Percentiles rank a stretch among this genome's conserved stretches.
Conservation (phyloP, 2,329 filamentous ascomycete species). For the Rosellinia necatrix region DNA sequence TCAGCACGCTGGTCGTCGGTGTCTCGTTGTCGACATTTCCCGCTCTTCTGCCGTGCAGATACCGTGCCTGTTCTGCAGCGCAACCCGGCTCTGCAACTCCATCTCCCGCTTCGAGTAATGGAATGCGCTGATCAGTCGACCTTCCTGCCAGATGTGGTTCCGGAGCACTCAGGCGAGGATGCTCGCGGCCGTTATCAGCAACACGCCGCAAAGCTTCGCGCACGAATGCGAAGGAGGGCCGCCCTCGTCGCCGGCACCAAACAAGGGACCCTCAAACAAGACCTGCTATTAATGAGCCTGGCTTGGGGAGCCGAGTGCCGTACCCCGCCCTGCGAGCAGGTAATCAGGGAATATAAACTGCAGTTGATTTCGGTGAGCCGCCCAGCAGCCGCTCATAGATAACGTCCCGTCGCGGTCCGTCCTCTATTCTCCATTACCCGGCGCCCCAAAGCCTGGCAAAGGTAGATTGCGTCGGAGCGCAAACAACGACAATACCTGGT, state of each 20-base stretch:
- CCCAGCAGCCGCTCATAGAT: neutral
- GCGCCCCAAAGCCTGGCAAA: slow-evolving; percentile 7
- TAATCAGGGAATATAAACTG: neutral
- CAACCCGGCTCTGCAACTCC: slow-evolving; percentile 9
- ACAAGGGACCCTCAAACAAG: no score
- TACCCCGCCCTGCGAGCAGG: neutral
- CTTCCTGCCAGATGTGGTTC: slow-evolving; percentile 4
- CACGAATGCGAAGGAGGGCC: neutral
- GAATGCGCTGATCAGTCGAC: slow-evolving; percentile 10
- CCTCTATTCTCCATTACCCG: slow-evolving; percentile 13
- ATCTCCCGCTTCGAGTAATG: slow-evolving; percentile 11
- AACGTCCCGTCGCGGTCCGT: slow-evolving; percentile 11
- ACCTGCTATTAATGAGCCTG: neutral
- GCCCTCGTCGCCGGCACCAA: neutral
- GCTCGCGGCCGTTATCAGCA: slow-evolving; percentile 23
- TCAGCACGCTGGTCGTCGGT: no score
- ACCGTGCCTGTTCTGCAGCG: slow-evolving; percentile 9
- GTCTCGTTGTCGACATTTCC: no score
- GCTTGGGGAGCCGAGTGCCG: neutral
- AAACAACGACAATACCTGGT: slow-evolving; percentile 3
- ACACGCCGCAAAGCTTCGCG: slow-evolving; percentile 1
- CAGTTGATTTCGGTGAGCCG: neutral
- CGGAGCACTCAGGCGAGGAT: slow-evolving; percentile 4
- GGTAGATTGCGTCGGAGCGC: neutral
- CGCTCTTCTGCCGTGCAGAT: neutral